Evolutionary conservation across 257 asterid genomes (phyloP), one percentile per base, ranked within the genome.

Genomic region (Parsonsia alboflavescens): DNA sequence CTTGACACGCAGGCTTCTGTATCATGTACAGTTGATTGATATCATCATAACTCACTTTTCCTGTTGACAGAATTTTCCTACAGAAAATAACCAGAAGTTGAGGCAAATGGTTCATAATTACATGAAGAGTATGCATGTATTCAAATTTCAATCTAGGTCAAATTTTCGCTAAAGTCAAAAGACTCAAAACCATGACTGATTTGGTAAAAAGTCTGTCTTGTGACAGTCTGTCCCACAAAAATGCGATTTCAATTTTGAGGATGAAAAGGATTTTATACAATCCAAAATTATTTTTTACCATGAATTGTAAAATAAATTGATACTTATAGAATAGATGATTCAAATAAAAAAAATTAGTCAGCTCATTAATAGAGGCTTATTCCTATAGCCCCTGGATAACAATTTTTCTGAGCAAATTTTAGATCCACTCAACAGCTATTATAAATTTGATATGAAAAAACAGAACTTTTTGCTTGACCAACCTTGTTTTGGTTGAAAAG

Each of bases 1-100:
- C 98, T 80, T 92, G 96, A 82, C 99, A 94, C 45, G 80, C 85
- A 64, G 98, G 99, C 82, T 90, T 94, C 90, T 81, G 81, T 70
- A 84, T 77, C 97, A 90, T 90, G 85, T 88, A 94, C 4, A 94
- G 86, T 84, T 92, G 96, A 82, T 85, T 80, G 76, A 89, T 75
- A 74, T 92, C 98, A 72, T 94, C 96, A 68, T 87, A 89, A 12
- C 85, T 85, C 79, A 88, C 97, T 63, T 79, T 84, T 58, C 88
- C 84, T 68, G 81, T 85, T 53, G 86, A 79, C 54, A 86, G 71
- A 85, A 94, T 88, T 80, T 86, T 90, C 93, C 99, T 94, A 73
- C 85, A 80, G 68, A 33, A 26, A 79, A 82, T 50, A 77, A 62
- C 53, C 19, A 72, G 70, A 46, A 36, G 77, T 76, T 73, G 39